A percentile compares a stretch with the other conserved stretches of the same genome.
Conservation (phyloP, 257 asterid species). For the Gentiana macrophylla region DNA sequence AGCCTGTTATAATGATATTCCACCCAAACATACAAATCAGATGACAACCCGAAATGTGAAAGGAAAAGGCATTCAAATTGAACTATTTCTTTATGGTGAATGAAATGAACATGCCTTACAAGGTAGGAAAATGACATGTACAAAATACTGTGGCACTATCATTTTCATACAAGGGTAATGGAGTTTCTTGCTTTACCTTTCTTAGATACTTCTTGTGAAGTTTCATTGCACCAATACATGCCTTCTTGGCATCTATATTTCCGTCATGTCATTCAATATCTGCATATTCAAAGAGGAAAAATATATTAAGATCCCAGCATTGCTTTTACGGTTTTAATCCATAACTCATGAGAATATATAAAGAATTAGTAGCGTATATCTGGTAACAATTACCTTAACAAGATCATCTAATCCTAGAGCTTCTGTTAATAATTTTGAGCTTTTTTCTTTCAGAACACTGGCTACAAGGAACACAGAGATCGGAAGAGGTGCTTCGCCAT, state of each 20-base stretch:
- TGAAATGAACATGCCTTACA: no score
- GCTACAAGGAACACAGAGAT: constrained; percentile 85
- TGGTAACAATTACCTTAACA: constrained; percentile 46
- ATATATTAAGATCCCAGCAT: not conserved
- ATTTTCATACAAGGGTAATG: no score
- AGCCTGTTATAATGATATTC: constrained; percentile 6
- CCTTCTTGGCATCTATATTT: constrained; percentile 69
- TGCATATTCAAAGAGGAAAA: constrained; percentile 12
- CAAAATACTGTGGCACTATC: no score
- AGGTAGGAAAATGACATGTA: no score
- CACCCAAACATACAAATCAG: no score
- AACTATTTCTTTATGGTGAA: no score
- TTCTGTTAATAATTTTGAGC: constrained; percentile 60
- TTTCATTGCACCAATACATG: constrained; percentile 68
- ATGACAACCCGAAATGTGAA: no score
- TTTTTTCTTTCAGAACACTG: constrained; percentile 69
- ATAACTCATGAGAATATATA: not conserved
- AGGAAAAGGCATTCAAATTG: no score
- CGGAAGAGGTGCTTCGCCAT: constrained; percentile 49
- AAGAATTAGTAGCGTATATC: not conserved
- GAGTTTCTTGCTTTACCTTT: constrained; percentile 30
- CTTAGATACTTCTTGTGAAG: constrained; percentile 80
- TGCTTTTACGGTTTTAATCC: no score
- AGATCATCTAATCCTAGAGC: constrained; percentile 90
- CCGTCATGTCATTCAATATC: constrained; percentile 78